Conservation (phyloP, 2,329 filamentous ascomycete species). For the Plectosphaerella cucumerina region DNA sequence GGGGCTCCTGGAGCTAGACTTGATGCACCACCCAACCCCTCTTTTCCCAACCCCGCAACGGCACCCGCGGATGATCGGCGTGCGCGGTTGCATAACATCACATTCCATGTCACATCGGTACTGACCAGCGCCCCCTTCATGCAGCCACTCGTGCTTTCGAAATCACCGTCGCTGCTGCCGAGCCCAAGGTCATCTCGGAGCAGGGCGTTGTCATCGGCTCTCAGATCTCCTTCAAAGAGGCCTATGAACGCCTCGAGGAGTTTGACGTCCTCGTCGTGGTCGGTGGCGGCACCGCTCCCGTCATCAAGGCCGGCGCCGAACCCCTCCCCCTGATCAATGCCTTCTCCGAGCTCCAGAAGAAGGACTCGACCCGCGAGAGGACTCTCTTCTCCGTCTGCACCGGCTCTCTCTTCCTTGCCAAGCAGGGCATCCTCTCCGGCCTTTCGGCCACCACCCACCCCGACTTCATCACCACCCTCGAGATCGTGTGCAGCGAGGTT, state of each 20-base stretch:
- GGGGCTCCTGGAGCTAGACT: not conserved
- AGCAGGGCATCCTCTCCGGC: slow-evolving; percentile 72
- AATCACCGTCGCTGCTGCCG: slow-evolving; percentile 48
- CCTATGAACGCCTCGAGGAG: slow-evolving; percentile 64
- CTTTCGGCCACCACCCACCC: slow-evolving; percentile 79
- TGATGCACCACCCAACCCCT: not conserved
- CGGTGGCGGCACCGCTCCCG: slow-evolving; percentile 61
- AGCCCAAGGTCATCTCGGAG: slow-evolving; percentile 50
- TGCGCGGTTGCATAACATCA: too few relatives aligned
- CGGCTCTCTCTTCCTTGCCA: slow-evolving; percentile 71
- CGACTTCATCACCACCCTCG: slow-evolving; percentile 74
- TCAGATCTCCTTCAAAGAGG: slow-evolving; percentile 75
- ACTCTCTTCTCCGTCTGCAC: slow-evolving; percentile 79
- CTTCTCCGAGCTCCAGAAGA: slow-evolving; percentile 76
- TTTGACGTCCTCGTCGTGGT: slow-evolving; percentile 78
- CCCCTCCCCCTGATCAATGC: slow-evolving; percentile 69
- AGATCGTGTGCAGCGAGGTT: slow-evolving; percentile 74
- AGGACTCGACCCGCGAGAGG: slow-evolving; percentile 73
- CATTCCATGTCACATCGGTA: not conserved
- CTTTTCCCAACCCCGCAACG: slow-evolving; percentile 3
- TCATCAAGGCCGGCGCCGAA: slow-evolving; percentile 65
- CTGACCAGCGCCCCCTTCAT: slow-evolving; percentile 7
- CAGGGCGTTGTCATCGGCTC: slow-evolving; percentile 68
- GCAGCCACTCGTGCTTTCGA: slow-evolving; percentile 55
- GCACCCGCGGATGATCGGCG: not conserved